phyloP scores from a whole-genome alignment of 768 basidiomycete species.

The Phaffia tasmanica region DNA sequence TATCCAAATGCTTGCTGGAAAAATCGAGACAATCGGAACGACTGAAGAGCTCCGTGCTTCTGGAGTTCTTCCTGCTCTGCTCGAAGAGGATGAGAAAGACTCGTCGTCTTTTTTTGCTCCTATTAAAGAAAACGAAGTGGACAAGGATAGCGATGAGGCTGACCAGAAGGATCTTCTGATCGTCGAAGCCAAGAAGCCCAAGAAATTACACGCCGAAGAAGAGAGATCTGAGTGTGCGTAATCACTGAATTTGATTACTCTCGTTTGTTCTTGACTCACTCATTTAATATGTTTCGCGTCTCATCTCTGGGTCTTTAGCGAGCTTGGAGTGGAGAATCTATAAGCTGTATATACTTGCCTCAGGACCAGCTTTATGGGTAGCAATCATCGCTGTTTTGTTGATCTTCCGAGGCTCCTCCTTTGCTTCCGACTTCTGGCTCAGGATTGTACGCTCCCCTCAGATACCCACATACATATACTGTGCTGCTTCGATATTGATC shows the following conservation, averaged over 20 bases:
- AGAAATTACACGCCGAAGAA: slow-evolving; percentile 3
- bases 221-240: slow-evolving; percentile 13
- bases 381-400: not conserved
- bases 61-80: slow-evolving; percentile 56
- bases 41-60: slow-evolving; percentile 52
- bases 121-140: slow-evolving; percentile 1
- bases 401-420: not conserved
- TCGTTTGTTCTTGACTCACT: not conserved
- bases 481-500: not conserved
- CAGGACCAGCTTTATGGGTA: slow-evolving; percentile 18
- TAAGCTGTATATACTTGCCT: slow-evolving; percentile 41
- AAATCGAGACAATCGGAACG: slow-evolving; percentile 62
- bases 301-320: not conserved
- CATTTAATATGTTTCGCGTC: slow-evolving; percentile 25
- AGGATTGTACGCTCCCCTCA: slow-evolving; percentile 1
- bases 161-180: slow-evolving; percentile 33
- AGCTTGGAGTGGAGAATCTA: slow-evolving; percentile 66
- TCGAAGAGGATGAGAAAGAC: slow-evolving; percentile 28
- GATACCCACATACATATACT: not conserved
- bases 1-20: slow-evolving; percentile 67
- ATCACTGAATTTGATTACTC: not conserved
- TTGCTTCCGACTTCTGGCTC: slow-evolving; percentile 9
- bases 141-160: slow-evolving; percentile 40
- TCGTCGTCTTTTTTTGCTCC: not conserved
- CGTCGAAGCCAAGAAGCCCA: slow-evolving; percentile 32